Percentiles rank a stretch among this genome's conserved stretches.
Conservation (phyloP, 169 alveolate genomes). For the Plasmodium vivax region DNA sequence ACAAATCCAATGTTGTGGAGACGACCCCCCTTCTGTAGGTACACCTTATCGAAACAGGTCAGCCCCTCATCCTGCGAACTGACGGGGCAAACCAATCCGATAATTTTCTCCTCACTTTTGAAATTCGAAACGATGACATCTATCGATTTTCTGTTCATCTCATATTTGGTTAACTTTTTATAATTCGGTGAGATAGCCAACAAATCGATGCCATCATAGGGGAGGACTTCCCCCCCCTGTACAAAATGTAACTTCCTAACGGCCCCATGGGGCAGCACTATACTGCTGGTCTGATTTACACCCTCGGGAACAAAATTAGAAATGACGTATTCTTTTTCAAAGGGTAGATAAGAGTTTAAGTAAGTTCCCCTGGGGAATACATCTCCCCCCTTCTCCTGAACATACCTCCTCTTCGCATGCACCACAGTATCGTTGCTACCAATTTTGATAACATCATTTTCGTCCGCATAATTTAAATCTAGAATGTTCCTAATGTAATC, state of each 20-base stretch:
- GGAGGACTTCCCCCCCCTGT: not conserved
- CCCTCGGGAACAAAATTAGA: not conserved
- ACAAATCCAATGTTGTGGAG: slow-evolving; percentile 7
- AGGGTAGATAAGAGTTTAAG: not conserved
- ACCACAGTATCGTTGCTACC: not conserved
- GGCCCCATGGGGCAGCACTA: not conserved
- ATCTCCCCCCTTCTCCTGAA: not conserved
- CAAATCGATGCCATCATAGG: slow-evolving; percentile 14
- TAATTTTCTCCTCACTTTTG: not conserved
- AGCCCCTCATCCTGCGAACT: not conserved
- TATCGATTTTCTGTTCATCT: not conserved
- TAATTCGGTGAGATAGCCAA: slow-evolving; percentile 13
- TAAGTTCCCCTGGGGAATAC: slow-evolving; percentile 14
- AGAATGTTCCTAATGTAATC: slow-evolving; percentile 3
- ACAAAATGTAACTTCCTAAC: not conserved
- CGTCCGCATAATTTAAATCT: not conserved
- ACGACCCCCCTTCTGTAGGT: not conserved
- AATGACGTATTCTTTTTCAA: slow-evolving; percentile 3
- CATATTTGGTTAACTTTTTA: not conserved
- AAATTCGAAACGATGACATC: slow-evolving; percentile 9
- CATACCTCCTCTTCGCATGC: slow-evolving; percentile 4
- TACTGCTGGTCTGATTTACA: not conserved
- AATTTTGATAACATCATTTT: not conserved
- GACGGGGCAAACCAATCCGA: slow-evolving; percentile 27
- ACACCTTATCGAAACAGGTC: slow-evolving; percentile 15